Evolutionary conservation across 2,329 filamentous ascomycete genomes (phyloP).

Genomic region (Myriosclerotinia curreyana): DNA sequence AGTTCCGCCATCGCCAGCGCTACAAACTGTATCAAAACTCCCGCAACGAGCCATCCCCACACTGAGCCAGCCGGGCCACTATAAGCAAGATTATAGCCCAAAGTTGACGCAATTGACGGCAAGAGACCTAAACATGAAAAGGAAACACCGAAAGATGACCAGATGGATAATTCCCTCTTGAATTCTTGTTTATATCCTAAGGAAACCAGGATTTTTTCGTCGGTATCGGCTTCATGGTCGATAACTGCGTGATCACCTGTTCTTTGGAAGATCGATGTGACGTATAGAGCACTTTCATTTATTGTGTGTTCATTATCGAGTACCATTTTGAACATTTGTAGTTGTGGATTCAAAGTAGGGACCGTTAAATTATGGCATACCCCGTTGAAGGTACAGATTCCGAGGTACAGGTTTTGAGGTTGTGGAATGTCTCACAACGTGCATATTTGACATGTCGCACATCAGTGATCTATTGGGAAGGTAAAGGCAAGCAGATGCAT

Average conservation of each 20-base stretch:
- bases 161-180: conserved; percentile 37
- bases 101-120: conserved; percentile 42
- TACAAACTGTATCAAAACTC: conserved; percentile 61
- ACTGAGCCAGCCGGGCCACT: conserved; percentile 42
- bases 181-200: conserved; percentile 39
- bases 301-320: conserved; percentile 6
- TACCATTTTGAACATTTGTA: neutral
- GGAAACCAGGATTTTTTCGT: conserved; percentile 28
- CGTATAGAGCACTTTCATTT: conserved; percentile 18
- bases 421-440: neutral
- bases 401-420: neutral
- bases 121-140: conserved; percentile 42
- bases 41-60: conserved; percentile 65
- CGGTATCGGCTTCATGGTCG: conserved; percentile 20
- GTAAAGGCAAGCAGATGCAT: conserved; percentile 4
- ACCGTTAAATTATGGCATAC: neutral
- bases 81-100: conserved; percentile 41
- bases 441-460: neutral
- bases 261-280: conserved; percentile 23
- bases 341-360: neutral
- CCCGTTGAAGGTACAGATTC: accelerated
- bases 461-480: neutral
- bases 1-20: conserved; percentile 60
- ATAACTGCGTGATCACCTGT: conserved; percentile 23
- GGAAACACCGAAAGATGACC: conserved; percentile 40